Evolutionary conservation across 2,329 filamentous ascomycete species (phyloP).

Genomic region (Exophiala mesophila): DNA sequence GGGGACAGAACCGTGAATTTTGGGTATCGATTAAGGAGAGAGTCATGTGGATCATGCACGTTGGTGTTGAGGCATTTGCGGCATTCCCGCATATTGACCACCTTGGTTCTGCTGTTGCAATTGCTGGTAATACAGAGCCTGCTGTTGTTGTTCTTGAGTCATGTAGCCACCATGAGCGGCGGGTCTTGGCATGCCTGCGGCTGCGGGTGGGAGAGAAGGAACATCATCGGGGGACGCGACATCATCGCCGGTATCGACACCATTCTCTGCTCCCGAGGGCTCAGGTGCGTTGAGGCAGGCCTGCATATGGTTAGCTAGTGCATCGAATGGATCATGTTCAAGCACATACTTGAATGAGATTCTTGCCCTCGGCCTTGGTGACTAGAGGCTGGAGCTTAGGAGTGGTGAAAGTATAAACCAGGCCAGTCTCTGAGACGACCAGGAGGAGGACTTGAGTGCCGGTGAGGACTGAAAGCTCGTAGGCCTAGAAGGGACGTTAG

Average conservation of each 20-base stretch:
- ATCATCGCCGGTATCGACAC: constrained; percentile 68
- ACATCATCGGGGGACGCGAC: constrained; percentile 92
- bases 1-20: constrained; percentile 5
- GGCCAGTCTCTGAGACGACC: constrained; percentile 92
- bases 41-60: constrained; percentile 44
- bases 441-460: constrained; percentile 95
- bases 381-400: constrained; percentile 97
- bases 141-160: constrained; percentile 64
- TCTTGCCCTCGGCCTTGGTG: constrained; percentile 98
- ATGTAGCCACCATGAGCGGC: constrained; percentile 64
- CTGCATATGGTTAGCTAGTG: constrained; percentile 46
- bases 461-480: constrained; percentile 94
- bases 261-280: constrained; percentile 76
- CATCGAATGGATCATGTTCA: neutral
- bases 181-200: constrained; percentile 57
- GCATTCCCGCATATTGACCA: constrained; percentile 69
- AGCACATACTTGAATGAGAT: constrained; percentile 83
- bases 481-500: constrained; percentile 59
- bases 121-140: constrained; percentile 78
- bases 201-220: constrained; percentile 67
- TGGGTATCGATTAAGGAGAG: constrained; percentile 18
- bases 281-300: constrained; percentile 96
- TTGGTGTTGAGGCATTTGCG: constrained; percentile 76
- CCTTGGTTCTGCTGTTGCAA: constrained; percentile 64
- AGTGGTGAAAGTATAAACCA: constrained; percentile 97